Percentiles rank a stretch among this genome's conserved stretches.
Evolutionary conservation across 75 land plant genomes (phyloP).

Genomic region (Gnetum montanum): DNA sequence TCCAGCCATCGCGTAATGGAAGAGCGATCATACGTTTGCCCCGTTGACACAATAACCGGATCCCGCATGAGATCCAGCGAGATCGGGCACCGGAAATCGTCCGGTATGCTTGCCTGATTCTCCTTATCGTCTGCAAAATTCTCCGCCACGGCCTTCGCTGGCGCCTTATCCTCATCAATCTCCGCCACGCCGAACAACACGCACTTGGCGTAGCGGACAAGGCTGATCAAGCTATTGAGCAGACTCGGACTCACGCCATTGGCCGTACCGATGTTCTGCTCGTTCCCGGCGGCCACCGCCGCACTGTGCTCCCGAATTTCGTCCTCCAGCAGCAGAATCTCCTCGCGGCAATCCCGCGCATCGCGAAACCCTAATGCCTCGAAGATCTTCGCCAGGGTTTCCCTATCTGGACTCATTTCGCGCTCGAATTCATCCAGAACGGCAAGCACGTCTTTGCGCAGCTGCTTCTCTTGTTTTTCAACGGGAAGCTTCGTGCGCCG

Average conservation of each 20-base stretch:
- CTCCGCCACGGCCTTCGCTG: neutral
- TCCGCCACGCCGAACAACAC: constrained; percentile 59
- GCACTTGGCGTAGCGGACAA: constrained; percentile 70
- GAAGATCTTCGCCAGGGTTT: constrained; percentile 35
- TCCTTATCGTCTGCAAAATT: neutral
- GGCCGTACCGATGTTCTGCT: constrained; percentile 12
- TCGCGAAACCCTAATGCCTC: constrained; percentile 27
- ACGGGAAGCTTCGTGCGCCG: constrained; percentile 17
- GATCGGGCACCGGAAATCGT: constrained; percentile 72
- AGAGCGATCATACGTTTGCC: constrained; percentile 83
- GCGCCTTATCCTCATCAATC: constrained; percentile 8
- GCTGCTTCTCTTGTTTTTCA: constrained; percentile 29
- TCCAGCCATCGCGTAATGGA: constrained; percentile 67
- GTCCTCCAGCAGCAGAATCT: constrained; percentile 49
- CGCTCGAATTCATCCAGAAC: constrained; percentile 43
- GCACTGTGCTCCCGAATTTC: constrained; percentile 39
- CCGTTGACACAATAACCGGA: constrained; percentile 86
- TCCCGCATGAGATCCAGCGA: constrained; percentile 82
- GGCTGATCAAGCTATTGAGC: constrained; percentile 35
- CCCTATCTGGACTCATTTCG: constrained; percentile 43
- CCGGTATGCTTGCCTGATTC: constrained; percentile 30
- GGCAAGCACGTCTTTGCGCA: constrained; percentile 33
- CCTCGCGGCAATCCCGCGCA: constrained; percentile 46
- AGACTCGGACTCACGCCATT: constrained; percentile 7
- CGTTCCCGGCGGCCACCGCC: too few species aligned